phyloP scores from a whole-genome alignment of 176 grass and related monocot species.

The Triticum aestivum region DNA sequence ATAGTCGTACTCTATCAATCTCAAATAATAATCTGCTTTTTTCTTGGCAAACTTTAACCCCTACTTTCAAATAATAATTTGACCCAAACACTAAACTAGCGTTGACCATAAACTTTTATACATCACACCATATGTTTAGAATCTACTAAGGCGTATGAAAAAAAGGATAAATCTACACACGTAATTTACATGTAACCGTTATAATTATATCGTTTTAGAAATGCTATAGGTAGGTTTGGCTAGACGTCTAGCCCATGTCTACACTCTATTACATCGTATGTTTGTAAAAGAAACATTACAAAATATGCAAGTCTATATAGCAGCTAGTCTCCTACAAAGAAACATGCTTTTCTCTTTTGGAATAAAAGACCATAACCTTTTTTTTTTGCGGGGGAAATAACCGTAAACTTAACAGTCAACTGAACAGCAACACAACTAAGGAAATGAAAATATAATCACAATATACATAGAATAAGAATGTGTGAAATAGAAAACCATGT shows the following conservation, averaged over 20 bases:
- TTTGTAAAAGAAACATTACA: too few species aligned
- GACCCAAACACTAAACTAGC: not conserved
- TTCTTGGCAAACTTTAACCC: not conserved
- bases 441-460: not conserved
- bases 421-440: not conserved
- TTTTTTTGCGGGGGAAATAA: too few species aligned
- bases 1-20: not conserved
- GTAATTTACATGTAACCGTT: not conserved
- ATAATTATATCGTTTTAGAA: not conserved
- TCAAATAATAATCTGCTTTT: not conserved
- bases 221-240: not conserved
- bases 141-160: not conserved
- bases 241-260: too few species aligned
- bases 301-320: too few species aligned
- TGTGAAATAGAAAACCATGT: not conserved
- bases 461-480: not conserved
- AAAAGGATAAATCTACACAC: not conserved
- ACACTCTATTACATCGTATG: too few species aligned
- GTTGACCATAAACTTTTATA: not conserved
- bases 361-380: not conserved
- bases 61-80: not conserved
- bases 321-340: too few species aligned
- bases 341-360: too few species aligned
- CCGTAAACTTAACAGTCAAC: not conserved
- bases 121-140: not conserved